Evolutionary conservation across 2,329 filamentous ascomycete species (phyloP).

Genomic region (Metarhizium album): DNA sequence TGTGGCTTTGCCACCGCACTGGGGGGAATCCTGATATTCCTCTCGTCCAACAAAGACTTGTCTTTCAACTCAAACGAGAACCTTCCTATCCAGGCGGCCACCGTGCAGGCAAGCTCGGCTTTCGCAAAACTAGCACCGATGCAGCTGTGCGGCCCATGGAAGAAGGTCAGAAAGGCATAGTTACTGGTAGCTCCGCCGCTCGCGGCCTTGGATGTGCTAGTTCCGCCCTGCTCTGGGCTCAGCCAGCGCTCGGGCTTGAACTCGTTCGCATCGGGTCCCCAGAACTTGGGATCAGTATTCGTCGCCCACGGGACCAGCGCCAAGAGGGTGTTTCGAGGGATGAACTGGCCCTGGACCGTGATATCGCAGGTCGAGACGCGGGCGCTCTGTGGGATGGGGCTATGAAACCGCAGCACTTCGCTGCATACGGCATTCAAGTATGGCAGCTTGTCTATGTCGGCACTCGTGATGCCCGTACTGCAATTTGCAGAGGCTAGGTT

Average conservation of each 20-base stretch:
- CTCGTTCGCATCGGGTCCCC: constrained; percentile 24
- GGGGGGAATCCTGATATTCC: constrained; percentile 49
- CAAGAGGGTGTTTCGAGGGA: constrained; percentile 26
- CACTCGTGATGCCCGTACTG: constrained; percentile 1
- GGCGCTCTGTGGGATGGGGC: constrained; percentile 24
- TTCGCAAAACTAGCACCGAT: constrained; percentile 51
- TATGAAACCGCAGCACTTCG: constrained; percentile 30
- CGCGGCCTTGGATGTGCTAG: constrained; percentile 2
- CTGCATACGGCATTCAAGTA: constrained; percentile 32
- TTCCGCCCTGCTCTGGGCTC: constrained; percentile 9
- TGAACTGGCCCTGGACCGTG: constrained; percentile 19
- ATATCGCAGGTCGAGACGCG: constrained; percentile 22
- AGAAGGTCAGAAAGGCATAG: constrained; percentile 64
- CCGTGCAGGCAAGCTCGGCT: constrained; percentile 71
- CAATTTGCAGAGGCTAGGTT: constrained; percentile 22
- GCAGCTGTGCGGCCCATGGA: constrained; percentile 41
- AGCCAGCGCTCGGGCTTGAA: constrained; percentile 29
- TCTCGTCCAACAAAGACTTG: constrained; percentile 53
- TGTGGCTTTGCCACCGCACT: constrained; percentile 10
- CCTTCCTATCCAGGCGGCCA: constrained; percentile 64
- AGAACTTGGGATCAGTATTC: constrained; percentile 20
- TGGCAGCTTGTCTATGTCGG: constrained; percentile 7
- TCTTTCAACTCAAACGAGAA: constrained; percentile 53
- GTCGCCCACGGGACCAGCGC: constrained; percentile 20
- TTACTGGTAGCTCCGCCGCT: constrained; percentile 33